A percentile compares a stretch with the other conserved stretches of the same genome.
Conservation (phyloP, 2,329 filamentous ascomycete genomes). For the Proliferodiscus dingleyae region DNA sequence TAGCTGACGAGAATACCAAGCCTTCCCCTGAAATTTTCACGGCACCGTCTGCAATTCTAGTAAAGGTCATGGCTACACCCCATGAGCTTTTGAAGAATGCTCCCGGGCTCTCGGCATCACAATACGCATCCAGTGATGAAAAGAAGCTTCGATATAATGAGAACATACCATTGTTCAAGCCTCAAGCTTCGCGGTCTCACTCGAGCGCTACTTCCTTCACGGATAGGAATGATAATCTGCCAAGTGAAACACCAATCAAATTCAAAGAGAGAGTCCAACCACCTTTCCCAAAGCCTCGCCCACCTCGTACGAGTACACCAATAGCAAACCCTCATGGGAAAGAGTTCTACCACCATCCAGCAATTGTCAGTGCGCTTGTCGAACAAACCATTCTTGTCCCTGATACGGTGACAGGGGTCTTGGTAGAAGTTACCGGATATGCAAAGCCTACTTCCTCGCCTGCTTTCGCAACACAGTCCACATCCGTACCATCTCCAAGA, state of each 20-base stretch:
- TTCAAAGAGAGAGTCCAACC: not conserved
- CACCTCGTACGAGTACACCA: not conserved
- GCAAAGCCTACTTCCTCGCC: slow-evolving; percentile 8
- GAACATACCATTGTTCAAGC: too few relatives aligned
- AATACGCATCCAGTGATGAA: not conserved
- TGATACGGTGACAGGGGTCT: slow-evolving; percentile 5
- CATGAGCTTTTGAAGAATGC: not conserved
- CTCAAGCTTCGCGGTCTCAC: not conserved
- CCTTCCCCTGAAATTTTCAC: too few relatives aligned
- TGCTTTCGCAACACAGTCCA: slow-evolving; percentile 7
- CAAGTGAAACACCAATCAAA: not conserved
- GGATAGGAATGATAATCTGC: too few relatives aligned
- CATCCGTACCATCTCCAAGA: slow-evolving; percentile 2
- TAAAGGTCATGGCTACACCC: not conserved
- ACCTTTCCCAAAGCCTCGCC: not conserved
- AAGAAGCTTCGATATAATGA: too few relatives aligned
- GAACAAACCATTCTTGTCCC: slow-evolving; percentile 8
- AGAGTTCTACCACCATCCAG: not conserved
- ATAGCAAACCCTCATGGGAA: not conserved
- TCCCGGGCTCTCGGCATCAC: not conserved
- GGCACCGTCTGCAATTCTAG: too few relatives aligned
- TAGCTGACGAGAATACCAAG: not conserved
- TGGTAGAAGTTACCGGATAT: slow-evolving; percentile 9
- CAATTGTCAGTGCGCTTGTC: not conserved
- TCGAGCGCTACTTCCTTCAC: not conserved